These are phyloP conservation scores for Fusarium drepaniforme DNA, from an alignment of 2,329 filamentous ascomycete species.

Conservation along the genomic window DNA sequence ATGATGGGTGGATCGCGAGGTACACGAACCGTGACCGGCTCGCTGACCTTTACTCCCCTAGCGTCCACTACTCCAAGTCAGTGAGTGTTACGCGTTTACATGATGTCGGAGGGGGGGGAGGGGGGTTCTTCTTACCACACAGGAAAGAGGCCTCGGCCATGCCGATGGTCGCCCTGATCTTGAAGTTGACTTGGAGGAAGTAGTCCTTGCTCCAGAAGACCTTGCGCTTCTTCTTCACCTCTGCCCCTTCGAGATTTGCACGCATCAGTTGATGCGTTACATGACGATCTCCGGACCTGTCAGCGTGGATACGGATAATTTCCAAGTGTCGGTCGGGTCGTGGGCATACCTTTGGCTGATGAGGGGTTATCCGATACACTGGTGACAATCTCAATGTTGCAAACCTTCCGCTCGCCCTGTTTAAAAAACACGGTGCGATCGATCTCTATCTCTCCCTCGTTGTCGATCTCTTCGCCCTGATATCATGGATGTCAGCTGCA, in stretches of 20 bases:
- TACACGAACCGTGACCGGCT: background rate
- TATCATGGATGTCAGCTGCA: background rate
- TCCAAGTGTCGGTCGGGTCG: background rate
- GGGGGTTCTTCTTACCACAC: background rate
- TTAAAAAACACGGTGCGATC: background rate
- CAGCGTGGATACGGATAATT: background rate
- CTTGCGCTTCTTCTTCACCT: background rate
- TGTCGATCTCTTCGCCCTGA: background rate
- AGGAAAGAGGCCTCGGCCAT: background rate
- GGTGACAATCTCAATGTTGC: background rate
- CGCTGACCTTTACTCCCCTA: background rate
- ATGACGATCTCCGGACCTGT: background rate
- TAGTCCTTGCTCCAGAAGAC: background rate
- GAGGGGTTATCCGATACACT: background rate
- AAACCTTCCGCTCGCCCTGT: background rate
- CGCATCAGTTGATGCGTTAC: background rate
- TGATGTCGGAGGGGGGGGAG: background rate
- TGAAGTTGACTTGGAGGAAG: background rate
- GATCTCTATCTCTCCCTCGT: background rate
- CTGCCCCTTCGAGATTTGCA: background rate
- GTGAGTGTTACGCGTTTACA: background rate
- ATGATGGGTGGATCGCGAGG: background rate
- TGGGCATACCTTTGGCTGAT: background rate
- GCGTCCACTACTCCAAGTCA: background rate
- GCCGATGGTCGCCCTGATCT: background rate